Conservation (phyloP, 1,284 basidiomycete species). For the Rhodotorula sp. region DNA sequence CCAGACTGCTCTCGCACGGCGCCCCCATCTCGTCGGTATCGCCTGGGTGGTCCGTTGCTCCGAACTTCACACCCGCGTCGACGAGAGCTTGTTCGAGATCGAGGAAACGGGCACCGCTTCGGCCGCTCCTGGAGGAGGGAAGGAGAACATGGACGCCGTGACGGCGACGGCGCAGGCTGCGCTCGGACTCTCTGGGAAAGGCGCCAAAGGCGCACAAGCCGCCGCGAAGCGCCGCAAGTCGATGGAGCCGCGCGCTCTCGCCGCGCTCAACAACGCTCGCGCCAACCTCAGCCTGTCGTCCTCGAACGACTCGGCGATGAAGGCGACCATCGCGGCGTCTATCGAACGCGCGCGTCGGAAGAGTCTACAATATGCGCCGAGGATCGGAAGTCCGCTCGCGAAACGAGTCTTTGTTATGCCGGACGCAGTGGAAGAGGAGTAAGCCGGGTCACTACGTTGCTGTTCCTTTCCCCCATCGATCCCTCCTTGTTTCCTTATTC, state of each 20-base stretch:
- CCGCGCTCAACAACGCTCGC: constrained; percentile 15
- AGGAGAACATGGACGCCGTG: constrained; percentile 49
- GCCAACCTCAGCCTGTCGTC: background rate
- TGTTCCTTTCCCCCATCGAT: background rate
- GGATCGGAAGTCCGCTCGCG: constrained; percentile 42
- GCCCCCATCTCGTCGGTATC: constrained; percentile 78
- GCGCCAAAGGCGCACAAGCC: background rate
- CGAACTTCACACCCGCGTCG: constrained; percentile 64
- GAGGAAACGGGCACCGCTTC: constrained; percentile 53
- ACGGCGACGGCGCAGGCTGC: constrained; percentile 15
- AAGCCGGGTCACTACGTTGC: background rate
- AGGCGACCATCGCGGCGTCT: constrained; percentile 35
- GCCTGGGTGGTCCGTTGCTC: constrained; percentile 88
- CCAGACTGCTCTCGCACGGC: background rate
- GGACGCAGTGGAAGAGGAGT: constrained; percentile 16
- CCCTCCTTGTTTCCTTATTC: background rate
- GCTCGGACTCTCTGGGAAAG: background rate
- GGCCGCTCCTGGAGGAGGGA: background rate
- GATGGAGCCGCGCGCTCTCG: constrained; percentile 40
- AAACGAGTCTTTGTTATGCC: constrained; percentile 37
- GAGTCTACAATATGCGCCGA: constrained; percentile 39
- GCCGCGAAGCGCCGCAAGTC: constrained; percentile 20
- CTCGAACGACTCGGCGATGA: constrained; percentile 20
- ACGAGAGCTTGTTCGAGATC: constrained; percentile 66
- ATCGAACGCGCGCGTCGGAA: constrained; percentile 39